phyloP scores from a whole-genome alignment of 805 yeast species.

The Lipomyces sp. region DNA sequence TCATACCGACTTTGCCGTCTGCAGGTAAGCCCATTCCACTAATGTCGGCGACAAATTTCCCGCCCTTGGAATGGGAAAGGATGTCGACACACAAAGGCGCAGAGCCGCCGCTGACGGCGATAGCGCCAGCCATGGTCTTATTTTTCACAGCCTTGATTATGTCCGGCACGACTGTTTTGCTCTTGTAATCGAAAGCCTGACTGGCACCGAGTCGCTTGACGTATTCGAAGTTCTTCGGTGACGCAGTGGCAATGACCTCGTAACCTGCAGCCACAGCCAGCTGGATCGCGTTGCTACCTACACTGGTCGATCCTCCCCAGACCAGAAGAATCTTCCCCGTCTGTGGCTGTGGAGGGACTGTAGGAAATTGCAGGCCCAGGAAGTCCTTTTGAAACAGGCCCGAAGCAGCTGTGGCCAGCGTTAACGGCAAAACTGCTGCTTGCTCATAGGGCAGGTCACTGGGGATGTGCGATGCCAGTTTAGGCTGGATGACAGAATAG shows the following conservation, averaged over 20 bases:
- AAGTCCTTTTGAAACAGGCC: conserved; percentile 7
- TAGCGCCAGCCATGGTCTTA: not conserved
- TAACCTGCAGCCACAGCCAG: conserved; percentile 57
- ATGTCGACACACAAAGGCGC: not conserved
- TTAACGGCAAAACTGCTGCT: conserved; percentile 37
- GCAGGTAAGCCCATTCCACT: too few species aligned
- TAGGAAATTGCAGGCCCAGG: conserved; percentile 11
- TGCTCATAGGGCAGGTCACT: conserved; percentile 26
- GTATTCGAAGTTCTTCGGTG: conserved; percentile 51
- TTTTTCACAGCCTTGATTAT: not conserved
- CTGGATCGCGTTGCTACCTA: conserved; percentile 64
- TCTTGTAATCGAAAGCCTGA: conserved; percentile 54
- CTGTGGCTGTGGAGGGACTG: not conserved
- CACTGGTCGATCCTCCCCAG: conserved; percentile 72
- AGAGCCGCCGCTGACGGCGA: not conserved
- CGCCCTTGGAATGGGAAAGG: too few species aligned
- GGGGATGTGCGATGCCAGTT: conserved; percentile 32
- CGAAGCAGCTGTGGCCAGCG: conserved; percentile 29
- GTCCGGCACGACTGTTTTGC: conserved; percentile 26
- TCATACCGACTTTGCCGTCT: too few species aligned
- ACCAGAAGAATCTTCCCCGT: conserved; percentile 46
- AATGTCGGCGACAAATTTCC: too few species aligned
- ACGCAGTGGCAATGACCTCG: conserved; percentile 57
- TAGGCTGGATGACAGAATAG: conserved; percentile 21
- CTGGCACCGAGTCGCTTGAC: conserved; percentile 57